These are phyloP conservation scores for Anthracocystis setariae DNA, from an alignment of 1,284 basidiomycete species.

Conservation along the genomic window DNA sequence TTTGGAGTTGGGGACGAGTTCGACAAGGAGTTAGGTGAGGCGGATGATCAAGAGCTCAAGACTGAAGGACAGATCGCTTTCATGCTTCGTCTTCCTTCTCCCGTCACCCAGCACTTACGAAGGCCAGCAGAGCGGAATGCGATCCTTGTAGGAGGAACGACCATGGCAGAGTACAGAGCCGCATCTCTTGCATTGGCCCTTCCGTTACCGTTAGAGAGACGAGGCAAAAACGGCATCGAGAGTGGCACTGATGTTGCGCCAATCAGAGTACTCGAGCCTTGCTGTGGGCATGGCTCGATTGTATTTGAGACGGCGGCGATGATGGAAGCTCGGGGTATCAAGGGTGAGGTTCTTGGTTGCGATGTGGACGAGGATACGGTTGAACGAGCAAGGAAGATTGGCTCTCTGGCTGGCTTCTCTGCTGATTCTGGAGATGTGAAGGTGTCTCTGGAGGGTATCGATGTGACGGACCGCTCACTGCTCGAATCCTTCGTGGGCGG, in stretches of 20 bases:
- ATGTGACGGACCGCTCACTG: slow-evolving; percentile 19
- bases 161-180: slow-evolving; percentile 49
- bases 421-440: slow-evolving; percentile 3
- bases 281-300: slow-evolving; percentile 47
- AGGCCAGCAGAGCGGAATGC: slow-evolving; percentile 36
- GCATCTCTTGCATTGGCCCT: slow-evolving; percentile 36
- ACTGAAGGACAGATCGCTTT: slow-evolving; percentile 37
- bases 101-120: slow-evolving; percentile 2
- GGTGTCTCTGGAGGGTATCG: slow-evolving; percentile 18
- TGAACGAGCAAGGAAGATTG: slow-evolving; percentile 24
- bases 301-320: slow-evolving; percentile 44
- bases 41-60: slow-evolving; percentile 24
- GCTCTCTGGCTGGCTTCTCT: slow-evolving; percentile 23
- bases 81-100: slow-evolving; percentile 35
- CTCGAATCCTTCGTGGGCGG: slow-evolving; percentile 42
- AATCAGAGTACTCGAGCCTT: slow-evolving; percentile 42
- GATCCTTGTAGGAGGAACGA: slow-evolving; percentile 39
- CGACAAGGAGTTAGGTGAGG: slow-evolving; percentile 31
- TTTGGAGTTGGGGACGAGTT: slow-evolving; percentile 49
- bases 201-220: slow-evolving; percentile 25
- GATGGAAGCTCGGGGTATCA: slow-evolving; percentile 38
- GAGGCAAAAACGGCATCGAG: slow-evolving; percentile 13
- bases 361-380: slow-evolving; percentile 39
- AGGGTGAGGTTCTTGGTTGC: slow-evolving; percentile 32
- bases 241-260: slow-evolving; percentile 1